Evolutionary conservation across 2,329 filamentous ascomycete genomes (phyloP).

Genomic region (Coniella lustricola): DNA sequence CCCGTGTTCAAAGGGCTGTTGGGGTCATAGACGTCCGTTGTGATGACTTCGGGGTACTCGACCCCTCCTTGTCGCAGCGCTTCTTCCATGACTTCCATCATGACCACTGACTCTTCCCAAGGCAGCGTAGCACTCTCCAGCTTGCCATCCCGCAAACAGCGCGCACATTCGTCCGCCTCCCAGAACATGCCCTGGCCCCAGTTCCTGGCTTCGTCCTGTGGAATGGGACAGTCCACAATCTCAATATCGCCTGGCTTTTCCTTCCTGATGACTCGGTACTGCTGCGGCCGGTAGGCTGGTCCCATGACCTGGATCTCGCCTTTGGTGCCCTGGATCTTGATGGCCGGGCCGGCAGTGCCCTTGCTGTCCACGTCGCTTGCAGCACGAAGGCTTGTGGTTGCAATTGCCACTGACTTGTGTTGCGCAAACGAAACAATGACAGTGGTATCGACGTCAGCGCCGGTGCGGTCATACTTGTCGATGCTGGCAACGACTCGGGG

Average conservation of each 20-base stretch:
- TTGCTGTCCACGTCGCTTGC: constrained; percentile 54
- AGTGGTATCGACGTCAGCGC: constrained; percentile 71
- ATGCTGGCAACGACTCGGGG: constrained; percentile 64
- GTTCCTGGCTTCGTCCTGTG: constrained; percentile 39
- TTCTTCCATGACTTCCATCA: constrained; percentile 69
- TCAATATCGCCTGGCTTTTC: constrained; percentile 41
- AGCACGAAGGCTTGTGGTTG: constrained; percentile 58
- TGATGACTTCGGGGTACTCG: constrained; percentile 48
- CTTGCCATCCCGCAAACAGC: constrained; percentile 61
- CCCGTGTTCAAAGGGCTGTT: constrained; percentile 57
- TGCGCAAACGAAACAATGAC: constrained; percentile 70
- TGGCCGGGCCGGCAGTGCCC: constrained; percentile 54
- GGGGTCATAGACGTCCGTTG: constrained; percentile 50
- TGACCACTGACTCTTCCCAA: constrained; percentile 69
- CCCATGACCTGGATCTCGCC: constrained; percentile 78
- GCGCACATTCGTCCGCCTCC: constrained; percentile 37
- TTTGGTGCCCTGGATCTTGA: constrained; percentile 72
- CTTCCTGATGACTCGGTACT: constrained; percentile 56
- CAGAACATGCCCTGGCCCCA: constrained; percentile 75
- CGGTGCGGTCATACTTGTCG: constrained; percentile 62
- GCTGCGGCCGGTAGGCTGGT: constrained; percentile 61
- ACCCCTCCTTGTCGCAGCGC: constrained; percentile 47
- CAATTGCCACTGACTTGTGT: constrained; percentile 64
- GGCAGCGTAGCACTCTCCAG: constrained; percentile 66
- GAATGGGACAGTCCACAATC: constrained; percentile 47